Conservation (phyloP, 73 alveolate genomes). For the Paraurostyla sp. region DNA sequence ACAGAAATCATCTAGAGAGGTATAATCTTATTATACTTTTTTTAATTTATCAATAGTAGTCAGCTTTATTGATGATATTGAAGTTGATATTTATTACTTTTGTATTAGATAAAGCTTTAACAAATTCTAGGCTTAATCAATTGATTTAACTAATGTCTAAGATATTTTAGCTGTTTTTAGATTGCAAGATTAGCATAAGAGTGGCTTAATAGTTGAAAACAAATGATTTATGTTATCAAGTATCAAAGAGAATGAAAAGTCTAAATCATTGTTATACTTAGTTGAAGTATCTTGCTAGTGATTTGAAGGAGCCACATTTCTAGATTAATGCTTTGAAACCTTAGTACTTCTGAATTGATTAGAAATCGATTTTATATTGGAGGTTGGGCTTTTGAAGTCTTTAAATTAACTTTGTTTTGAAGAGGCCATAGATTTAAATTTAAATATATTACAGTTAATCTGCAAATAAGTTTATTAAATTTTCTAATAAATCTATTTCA, state of each 20-base stretch:
- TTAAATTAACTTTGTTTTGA: too few relatives aligned
- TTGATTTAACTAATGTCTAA: too few relatives aligned
- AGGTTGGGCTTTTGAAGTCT: too few relatives aligned
- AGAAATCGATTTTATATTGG: not conserved
- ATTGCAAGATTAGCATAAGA: not conserved
- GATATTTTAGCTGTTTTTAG: too few relatives aligned
- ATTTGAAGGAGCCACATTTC: too few relatives aligned
- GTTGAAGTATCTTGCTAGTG: not conserved
- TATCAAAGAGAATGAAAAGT: slow-evolving; percentile 1
- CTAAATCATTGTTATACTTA: not conserved
- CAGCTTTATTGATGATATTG: too few relatives aligned
- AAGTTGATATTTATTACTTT: too few relatives aligned
- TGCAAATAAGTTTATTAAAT: not conserved
- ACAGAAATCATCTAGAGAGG: not conserved
- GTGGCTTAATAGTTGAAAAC: not conserved
- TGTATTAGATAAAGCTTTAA: too few relatives aligned
- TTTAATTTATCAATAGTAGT: too few relatives aligned
- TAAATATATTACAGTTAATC: too few relatives aligned
- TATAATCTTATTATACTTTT: not conserved
- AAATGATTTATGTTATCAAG: not conserved
- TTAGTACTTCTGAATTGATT: not conserved
- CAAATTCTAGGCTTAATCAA: too few relatives aligned
- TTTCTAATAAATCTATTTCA: not conserved
- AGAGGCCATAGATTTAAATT: too few relatives aligned
- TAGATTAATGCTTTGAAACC: not conserved